phyloP scores from a whole-genome alignment of 345 rosid genomes.

The Salix purpurea region DNA sequence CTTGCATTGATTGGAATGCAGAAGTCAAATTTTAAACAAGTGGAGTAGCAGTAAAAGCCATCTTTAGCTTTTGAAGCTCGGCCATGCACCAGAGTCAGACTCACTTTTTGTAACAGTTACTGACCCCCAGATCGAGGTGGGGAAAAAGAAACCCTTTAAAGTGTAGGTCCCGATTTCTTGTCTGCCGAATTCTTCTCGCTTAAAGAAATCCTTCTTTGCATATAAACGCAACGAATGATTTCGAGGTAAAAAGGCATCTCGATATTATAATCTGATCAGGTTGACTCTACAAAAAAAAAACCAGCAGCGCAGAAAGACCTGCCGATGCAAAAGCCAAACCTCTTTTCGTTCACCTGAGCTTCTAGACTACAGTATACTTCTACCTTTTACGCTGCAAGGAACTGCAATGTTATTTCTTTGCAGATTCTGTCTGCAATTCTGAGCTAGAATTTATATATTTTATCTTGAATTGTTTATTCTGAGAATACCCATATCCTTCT shows the following conservation, averaged over 20 bases:
- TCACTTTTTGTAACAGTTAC: constrained; percentile 18
- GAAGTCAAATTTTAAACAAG: neutral
- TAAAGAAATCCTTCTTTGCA: neutral
- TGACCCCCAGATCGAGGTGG: neutral
- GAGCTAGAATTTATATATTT: constrained; percentile 17
- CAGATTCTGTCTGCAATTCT: constrained; percentile 29
- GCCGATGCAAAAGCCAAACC: neutral
- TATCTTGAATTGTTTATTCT: constrained; percentile 3
- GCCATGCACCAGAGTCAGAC: neutral
- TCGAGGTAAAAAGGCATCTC: neutral
- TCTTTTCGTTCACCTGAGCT: neutral
- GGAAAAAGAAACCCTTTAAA: neutral
- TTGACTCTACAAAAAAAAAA: neutral
- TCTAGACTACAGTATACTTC: too few relatives aligned
- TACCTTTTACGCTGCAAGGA: constrained; percentile 4
- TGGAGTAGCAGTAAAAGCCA: too few relatives aligned
- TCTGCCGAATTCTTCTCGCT: constrained; percentile 22
- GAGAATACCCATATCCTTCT: constrained; percentile 14
- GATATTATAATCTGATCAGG: neutral
- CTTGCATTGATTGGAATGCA: neutral
- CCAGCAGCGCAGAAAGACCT: neutral
- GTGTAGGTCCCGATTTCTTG: constrained; percentile 12
- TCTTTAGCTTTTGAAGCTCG: neutral
- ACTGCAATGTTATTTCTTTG: constrained; percentile 20
- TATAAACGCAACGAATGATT: neutral